Conservation (phyloP, 805 yeast genomes). For the Hanseniaspora taiwanica region DNA sequence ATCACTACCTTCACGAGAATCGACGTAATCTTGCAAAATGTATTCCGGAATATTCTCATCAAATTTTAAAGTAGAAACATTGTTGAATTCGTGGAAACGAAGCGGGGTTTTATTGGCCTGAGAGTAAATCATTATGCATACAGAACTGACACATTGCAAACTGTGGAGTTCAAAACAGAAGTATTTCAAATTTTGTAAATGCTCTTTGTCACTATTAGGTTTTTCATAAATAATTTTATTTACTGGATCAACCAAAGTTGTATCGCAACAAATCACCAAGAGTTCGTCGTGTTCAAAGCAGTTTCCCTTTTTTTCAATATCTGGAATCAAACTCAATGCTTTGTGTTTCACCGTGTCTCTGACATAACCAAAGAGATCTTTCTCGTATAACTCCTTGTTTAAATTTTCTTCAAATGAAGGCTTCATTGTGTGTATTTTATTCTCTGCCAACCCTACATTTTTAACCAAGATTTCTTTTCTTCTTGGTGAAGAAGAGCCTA, state of each 20-base stretch:
- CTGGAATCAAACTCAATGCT: slow-evolving; percentile 44
- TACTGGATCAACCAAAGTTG: slow-evolving; percentile 46
- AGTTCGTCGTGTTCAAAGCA: slow-evolving; percentile 3
- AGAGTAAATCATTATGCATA: slow-evolving; percentile 4
- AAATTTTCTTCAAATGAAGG: slow-evolving; percentile 73
- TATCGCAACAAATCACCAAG: slow-evolving; percentile 30
- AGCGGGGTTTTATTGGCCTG: slow-evolving; percentile 4
- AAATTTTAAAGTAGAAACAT: slow-evolving; percentile 29
- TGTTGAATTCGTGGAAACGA: slow-evolving; percentile 22
- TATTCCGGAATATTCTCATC: slow-evolving; percentile 28
- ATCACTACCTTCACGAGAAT: slow-evolving; percentile 55
- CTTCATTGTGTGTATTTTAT: slow-evolving; percentile 30
- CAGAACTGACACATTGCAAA: slow-evolving; percentile 1
- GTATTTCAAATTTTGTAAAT: slow-evolving; percentile 34
- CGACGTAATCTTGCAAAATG: slow-evolving; percentile 46
- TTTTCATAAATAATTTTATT: slow-evolving; percentile 57
- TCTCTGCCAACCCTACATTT: slow-evolving; percentile 30
- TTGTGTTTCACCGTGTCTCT: slow-evolving; percentile 55
- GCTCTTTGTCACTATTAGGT: slow-evolving; percentile 46
- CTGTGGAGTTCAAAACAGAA: slow-evolving; percentile 23
- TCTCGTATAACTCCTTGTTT: slow-evolving; percentile 29
- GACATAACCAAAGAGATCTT: slow-evolving; percentile 38
- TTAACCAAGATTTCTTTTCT: slow-evolving; percentile 57
- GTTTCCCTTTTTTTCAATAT: slow-evolving; percentile 16
- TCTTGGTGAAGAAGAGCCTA: slow-evolving; percentile 81